Evolutionary conservation across 306 rosid genomes (phyloP), one percentile per base, ranked within the genome.

Genomic region (Gleditsia sinensis): DNA sequence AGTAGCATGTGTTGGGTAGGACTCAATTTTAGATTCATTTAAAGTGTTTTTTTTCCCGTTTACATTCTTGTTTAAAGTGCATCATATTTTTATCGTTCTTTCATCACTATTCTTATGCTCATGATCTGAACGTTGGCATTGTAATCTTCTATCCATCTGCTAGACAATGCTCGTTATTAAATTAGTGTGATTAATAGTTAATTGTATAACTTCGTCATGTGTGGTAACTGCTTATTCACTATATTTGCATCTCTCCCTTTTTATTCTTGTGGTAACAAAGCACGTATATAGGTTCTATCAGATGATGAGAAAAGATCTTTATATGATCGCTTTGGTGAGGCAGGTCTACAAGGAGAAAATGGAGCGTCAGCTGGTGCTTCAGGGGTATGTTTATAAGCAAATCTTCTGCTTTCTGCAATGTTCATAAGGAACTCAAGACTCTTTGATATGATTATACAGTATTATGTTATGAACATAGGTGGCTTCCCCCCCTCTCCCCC

Each of bases 251-350:
- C 73, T 61, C 25, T 62, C 72, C 55, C 40, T 79, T 81, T 84
- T 53, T 14, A 33, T 82, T 81, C 86, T 55, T 66, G 28, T 83
- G 74, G 80, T 92, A 81, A 94, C 86, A 80, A 68, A 88, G 88
- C 76, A 84, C 82, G 70, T 83, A 58, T 88, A 87, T 86, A 94
- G 97, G 97, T 94, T 71, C 89, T 92, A 81, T 92, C 97, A 85
- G 99, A 94, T 86, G 99, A 86, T 66, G 95, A 87, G 85, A 92
- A 94, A 90, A 90, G 96, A 84, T 87, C 97, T 87, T 72, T 84
- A 72, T 94, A 94, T 79, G 99, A 94, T 77, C 96, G 90, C 83
- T 90, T 87, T 83, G 96, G 96, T 55, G 96, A 88, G 93, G 86
- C 88, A 80, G 96, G 93, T 85, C 88, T 94, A 56, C 84, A 87